phyloP scores from a whole-genome alignment of 257 asterid genomes.

The Petunia secreta region DNA sequence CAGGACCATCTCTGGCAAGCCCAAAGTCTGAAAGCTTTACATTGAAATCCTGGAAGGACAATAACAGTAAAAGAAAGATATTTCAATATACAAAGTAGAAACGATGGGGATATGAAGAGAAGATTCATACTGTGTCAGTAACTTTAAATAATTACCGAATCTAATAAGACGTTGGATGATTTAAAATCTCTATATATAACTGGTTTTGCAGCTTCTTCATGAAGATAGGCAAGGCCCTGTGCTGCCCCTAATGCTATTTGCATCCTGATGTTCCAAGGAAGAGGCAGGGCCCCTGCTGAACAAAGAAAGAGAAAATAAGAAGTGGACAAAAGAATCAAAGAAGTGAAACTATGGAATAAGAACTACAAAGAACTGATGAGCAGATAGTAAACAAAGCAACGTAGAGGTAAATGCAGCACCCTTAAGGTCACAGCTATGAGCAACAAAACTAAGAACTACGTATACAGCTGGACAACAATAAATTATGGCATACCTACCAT shows the following conservation, averaged over 20 bases:
- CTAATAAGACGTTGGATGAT: conserved; percentile 70
- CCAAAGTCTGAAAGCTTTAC: conserved; percentile 92
- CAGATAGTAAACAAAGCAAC: not conserved
- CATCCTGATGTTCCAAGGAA: conserved; percentile 79
- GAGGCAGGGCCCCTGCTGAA: conserved; percentile 64
- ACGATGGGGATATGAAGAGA: conserved; percentile 16
- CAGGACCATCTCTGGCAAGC: conserved; percentile 84
- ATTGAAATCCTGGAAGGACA: conserved; percentile 64
- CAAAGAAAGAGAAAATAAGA: conserved; percentile 20
- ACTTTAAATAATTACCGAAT: conserved; percentile 51
- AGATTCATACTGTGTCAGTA: conserved; percentile 20
- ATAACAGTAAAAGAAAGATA: conserved; percentile 24
- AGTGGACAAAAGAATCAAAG: not conserved
- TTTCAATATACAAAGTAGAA: not conserved
- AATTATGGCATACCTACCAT: not conserved
- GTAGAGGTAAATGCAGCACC: not conserved
- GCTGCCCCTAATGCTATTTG: conserved; percentile 78
- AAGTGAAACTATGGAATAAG: not conserved
- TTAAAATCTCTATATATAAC: conserved; percentile 77
- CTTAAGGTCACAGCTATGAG: not conserved
- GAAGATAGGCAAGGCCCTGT: conserved; percentile 82
- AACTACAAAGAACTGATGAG: not conserved
- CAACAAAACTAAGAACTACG: not conserved
- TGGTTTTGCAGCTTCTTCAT: conserved; percentile 79
- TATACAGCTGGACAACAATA: not conserved